Percentiles rank a stretch among this genome's conserved stretches.
Evolutionary conservation across 2,329 filamentous ascomycete genomes (phyloP).

Genomic region (Scorias spongiosa): DNA sequence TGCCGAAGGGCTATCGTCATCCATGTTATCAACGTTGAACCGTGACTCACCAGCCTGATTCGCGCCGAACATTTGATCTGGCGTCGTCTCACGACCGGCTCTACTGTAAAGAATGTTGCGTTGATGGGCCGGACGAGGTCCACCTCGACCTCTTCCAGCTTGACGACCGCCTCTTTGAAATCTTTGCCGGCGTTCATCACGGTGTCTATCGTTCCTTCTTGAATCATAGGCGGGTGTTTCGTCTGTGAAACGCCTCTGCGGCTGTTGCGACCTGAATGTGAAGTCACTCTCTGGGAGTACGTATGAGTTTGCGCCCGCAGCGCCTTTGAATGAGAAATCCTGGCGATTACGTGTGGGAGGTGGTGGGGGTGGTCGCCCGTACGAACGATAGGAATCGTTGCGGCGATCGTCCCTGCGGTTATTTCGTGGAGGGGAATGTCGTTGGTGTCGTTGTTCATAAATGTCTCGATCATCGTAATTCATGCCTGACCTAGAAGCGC

Average conservation of each 20-base stretch:
- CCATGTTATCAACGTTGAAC: constrained; percentile 29
- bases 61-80: constrained; percentile 32
- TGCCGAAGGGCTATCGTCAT: constrained; percentile 13
- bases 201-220: constrained; percentile 1
- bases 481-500: neutral
- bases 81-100: constrained; percentile 24
- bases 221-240: neutral
- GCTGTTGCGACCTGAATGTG: constrained; percentile 11
- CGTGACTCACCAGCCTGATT: constrained; percentile 21
- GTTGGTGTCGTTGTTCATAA: neutral
- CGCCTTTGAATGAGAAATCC: constrained; percentile 13
- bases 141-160: constrained; percentile 2
- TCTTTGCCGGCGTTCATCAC: constrained; percentile 1
- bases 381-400: neutral
- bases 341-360: neutral
- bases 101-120: constrained; percentile 27
- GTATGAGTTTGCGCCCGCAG: constrained; percentile 5
- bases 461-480: neutral
- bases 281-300: constrained; percentile 7
- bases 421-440: neutral
- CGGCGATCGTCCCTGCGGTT: neutral
- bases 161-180: constrained; percentile 1
- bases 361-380: neutral
- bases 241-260: constrained; percentile 7
- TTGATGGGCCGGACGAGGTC: constrained; percentile 24